phyloP scores from a whole-genome alignment of 495 filamentous ascomycete species.

The Podospora appendiculata region DNA sequence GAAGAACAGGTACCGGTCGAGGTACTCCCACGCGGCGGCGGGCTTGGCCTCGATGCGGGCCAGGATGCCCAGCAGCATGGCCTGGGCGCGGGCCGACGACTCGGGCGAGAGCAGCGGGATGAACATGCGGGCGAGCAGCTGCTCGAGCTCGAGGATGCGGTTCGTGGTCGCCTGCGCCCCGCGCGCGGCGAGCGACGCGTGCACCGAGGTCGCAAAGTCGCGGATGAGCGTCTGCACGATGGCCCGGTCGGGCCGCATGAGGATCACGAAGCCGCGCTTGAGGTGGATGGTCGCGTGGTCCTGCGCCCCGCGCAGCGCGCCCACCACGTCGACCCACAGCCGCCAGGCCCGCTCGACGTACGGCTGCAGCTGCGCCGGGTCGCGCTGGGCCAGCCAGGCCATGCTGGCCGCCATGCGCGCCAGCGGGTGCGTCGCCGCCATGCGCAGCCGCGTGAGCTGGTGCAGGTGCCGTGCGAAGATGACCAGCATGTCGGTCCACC shows the following conservation, averaged over 20 bases:
- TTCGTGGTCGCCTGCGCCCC: conserved; percentile 16
- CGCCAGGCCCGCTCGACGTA: conserved; percentile 16
- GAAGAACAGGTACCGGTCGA: conserved; percentile 23
- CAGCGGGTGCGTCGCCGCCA: conserved; percentile 13
- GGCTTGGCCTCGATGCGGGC: conserved; percentile 5
- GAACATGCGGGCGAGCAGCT: conserved; percentile 19
- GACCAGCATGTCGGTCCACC: conserved; percentile 16
- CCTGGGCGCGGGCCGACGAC: conserved; percentile 4
- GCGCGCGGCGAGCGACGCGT: not conserved
- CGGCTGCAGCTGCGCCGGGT: not conserved
- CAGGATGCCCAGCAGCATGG: conserved; percentile 6
- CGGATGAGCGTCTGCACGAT: conserved; percentile 7
- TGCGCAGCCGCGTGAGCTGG: conserved; percentile 12
- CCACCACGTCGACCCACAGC: conserved; percentile 17
- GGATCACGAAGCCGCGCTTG: conserved; percentile 22
- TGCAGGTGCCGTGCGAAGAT: conserved; percentile 17
- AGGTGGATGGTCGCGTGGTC: conserved; percentile 26
- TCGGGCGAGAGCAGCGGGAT: conserved; percentile 17
- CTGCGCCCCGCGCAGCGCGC: conserved; percentile 4
- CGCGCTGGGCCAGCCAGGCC: not conserved
- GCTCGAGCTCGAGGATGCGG: conserved; percentile 16
- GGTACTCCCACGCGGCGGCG: conserved; percentile 4
- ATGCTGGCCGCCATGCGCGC: conserved; percentile 5
- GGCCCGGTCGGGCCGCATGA: conserved; percentile 8
- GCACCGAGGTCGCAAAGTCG: conserved; percentile 7